Evolutionary conservation across 257 asterid species (phyloP).

Genomic region (Perilla frutescens): DNA sequence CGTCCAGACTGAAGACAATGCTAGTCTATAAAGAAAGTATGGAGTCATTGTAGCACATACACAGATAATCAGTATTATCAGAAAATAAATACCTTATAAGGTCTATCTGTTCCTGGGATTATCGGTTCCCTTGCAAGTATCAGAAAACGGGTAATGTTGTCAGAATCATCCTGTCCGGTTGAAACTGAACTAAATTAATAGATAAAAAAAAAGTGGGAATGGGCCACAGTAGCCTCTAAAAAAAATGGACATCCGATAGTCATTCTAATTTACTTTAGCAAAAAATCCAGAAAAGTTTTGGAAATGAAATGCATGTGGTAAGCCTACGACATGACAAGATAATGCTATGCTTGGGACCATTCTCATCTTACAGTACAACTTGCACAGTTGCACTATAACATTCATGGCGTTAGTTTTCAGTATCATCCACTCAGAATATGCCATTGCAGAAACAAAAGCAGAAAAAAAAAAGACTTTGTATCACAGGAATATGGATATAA

Average conservation of each 20-base stretch:
- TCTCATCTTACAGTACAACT: background rate
- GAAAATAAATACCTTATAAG: constrained; percentile 42
- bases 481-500: background rate
- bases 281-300: background rate
- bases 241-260: background rate
- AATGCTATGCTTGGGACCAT: background rate
- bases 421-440: constrained; percentile 1
- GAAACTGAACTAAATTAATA: constrained; percentile 31
- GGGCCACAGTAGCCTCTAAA: no score
- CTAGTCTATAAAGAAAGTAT: constrained; percentile 64
- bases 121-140: constrained; percentile 86
- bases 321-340: constrained; percentile 4
- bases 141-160: constrained; percentile 82
- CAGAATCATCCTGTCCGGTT: constrained; percentile 70
- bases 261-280: background rate
- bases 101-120: constrained; percentile 49
- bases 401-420: background rate
- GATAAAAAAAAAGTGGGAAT: background rate
- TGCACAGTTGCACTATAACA: background rate
- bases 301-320: background rate
- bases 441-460: background rate
- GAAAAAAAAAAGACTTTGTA: background rate
- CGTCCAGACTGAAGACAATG: constrained; percentile 88
- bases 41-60: constrained; percentile 9
- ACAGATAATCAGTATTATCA: constrained; percentile 36